Evolutionary conservation across 1,284 basidiomycete species (phyloP), one percentile per base, ranked within the genome.

Genomic region (Heterobasidion irregulare): DNA sequence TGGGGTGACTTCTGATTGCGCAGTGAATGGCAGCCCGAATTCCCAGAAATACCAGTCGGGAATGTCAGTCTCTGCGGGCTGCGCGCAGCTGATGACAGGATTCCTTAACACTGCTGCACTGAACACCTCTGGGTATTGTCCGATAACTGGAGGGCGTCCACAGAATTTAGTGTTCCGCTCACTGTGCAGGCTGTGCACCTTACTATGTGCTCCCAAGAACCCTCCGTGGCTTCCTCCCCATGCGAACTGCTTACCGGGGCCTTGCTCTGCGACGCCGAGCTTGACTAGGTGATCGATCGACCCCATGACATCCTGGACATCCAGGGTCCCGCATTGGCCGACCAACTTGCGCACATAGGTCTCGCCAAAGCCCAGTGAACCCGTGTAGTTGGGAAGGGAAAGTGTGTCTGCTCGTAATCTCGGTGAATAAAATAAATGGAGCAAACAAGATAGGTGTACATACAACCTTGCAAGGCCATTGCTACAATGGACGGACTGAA

Each of bases 141-240:
- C 80, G 47, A 87, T 77, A n/a, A 89, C 83, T 86, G 55, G 33
- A 49, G 38, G 16, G 41, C 47, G 53, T 38, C 7, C 18, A 43
- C 57, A 50, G 45, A 57, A 50, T 3, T 50, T 10, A 16, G 26
- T 26, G 26, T 26, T 5, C 15, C 41, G 36, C 35, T 19, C 47
- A 16, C 6, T 19, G 41, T 41, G 52, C 35, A 44, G 35, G 52
- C 36, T 38, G 55, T 54, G 33, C 34, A 6, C 70, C 82, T 63
- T 62, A 85, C 83, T 66, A 62, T 89, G 85, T 0, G 74, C 79
- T 8, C 75, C 64, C 15, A 88, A 70, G 66, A 87, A 90, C 1
- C 87, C 88, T 1, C 87, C 87, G 61, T 91, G 89, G 55, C 83
- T 86, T 43, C 87, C 87, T 2, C 89, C 89, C 36, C 68, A 70